Conservation (phyloP, 306 rosid genomes). For the Geum urbanum region DNA sequence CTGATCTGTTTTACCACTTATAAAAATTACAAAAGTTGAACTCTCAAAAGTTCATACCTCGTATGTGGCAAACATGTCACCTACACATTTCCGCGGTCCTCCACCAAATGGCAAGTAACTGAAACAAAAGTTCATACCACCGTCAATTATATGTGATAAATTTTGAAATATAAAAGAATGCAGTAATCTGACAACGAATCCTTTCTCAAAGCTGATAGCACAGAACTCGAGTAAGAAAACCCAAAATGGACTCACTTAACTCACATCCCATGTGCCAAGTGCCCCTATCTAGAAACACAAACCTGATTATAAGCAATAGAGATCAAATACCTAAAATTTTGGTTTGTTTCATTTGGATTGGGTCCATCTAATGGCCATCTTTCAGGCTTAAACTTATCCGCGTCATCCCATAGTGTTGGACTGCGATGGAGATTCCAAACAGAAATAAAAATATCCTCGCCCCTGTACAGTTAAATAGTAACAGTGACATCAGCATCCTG, state of each 20-base stretch:
- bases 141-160: background rate
- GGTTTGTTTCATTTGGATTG: conserved; percentile 91
- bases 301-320: background rate
- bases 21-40: background rate
- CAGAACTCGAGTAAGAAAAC: background rate
- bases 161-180: background rate
- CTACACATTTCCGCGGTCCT: conserved; percentile 88
- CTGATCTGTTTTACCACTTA: background rate
- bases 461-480: conserved; percentile 49
- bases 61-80: conserved; percentile 86
- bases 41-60: conserved; percentile 51
- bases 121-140: conserved; percentile 25
- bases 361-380: conserved; percentile 98
- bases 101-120: conserved; percentile 98
- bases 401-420: conserved; percentile 74
- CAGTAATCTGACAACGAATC: background rate
- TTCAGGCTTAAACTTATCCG: conserved; percentile 85
- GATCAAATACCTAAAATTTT: conserved; percentile 70
- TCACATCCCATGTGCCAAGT: no score
- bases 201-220: background rate
- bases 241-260: no score
- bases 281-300: background rate
- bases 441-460: conserved; percentile 89
- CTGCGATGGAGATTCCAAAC: conserved; percentile 92
- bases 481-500: background rate